phyloP scores from a whole-genome alignment of 805 yeast species.

The Starmerella riodocensis region DNA sequence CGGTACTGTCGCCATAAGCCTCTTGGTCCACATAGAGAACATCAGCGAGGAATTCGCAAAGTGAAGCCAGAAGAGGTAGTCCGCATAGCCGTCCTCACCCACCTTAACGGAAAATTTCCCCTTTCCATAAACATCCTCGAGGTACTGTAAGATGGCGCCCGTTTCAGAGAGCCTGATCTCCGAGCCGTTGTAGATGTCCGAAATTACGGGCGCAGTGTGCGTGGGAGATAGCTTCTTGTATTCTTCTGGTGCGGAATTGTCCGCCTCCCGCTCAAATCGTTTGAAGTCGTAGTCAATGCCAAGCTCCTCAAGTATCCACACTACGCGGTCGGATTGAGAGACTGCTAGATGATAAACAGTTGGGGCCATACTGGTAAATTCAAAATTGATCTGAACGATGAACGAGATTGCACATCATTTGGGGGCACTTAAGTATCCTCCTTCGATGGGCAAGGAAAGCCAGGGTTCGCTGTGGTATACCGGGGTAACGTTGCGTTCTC shows the following conservation, averaged over 20 bases:
- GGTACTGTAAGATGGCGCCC: slow-evolving; percentile 42
- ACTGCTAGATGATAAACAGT: slow-evolving; percentile 3
- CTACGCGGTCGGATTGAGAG: slow-evolving; percentile 29
- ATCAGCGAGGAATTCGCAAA: slow-evolving; percentile 40
- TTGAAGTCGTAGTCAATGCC: slow-evolving; percentile 43
- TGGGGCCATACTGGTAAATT: background rate
- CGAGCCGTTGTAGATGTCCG: slow-evolving; percentile 20
- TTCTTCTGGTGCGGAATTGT: slow-evolving; percentile 35
- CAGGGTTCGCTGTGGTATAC: background rate
- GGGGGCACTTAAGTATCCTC: too few species aligned
- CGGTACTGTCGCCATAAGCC: slow-evolving; percentile 14
- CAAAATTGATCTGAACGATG: background rate
- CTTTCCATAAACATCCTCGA: slow-evolving; percentile 39
- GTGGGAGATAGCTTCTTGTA: slow-evolving; percentile 42
- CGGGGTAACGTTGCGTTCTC: too few species aligned
- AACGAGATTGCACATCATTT: background rate
- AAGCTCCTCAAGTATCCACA: slow-evolving; percentile 35
- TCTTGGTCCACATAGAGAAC: slow-evolving; percentile 32
- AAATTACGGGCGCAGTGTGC: slow-evolving; percentile 50
- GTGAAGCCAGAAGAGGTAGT: slow-evolving; percentile 39
- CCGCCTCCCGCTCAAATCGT: slow-evolving; percentile 34
- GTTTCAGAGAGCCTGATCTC: slow-evolving; percentile 40
- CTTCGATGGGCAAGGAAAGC: background rate
- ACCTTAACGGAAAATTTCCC: slow-evolving; percentile 28
- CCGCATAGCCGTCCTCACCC: slow-evolving; percentile 33